Evolutionary conservation across 176 grass and related monocot species (phyloP).

Genomic region (bread wheat (Triticum aestivum)): IWGSC_CS_RefSeq_v2.1 NC_057806.1:528969921-528970420

Average conservation of each 20-base stretch:
- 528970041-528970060: not conserved
- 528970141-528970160: constrained; percentile 12
- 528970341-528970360: not conserved
- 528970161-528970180: not conserved
- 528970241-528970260: not conserved
- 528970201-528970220: constrained; percentile 23
- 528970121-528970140: constrained; percentile 14
- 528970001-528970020: constrained; percentile 28
- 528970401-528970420: not conserved
- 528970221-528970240: not conserved
- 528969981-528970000: constrained; percentile 41
- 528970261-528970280: not conserved
- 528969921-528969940: constrained; percentile 23
- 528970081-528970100: constrained; percentile 18
- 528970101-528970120: constrained; percentile 22
- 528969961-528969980: constrained; percentile 19
- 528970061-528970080: constrained; percentile 12
- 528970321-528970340: not conserved
- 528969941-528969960: constrained; percentile 20
- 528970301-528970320: not conserved
- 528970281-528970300: not conserved
- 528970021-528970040: constrained; percentile 13
- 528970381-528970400: constrained; percentile 13
- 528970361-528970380: not conserved
- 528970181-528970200: constrained; percentile 18